These are phyloP conservation scores for Dionaea muscipula DNA, from an alignment of 179 eudicot genomes.

Conservation along the genomic window DNA sequence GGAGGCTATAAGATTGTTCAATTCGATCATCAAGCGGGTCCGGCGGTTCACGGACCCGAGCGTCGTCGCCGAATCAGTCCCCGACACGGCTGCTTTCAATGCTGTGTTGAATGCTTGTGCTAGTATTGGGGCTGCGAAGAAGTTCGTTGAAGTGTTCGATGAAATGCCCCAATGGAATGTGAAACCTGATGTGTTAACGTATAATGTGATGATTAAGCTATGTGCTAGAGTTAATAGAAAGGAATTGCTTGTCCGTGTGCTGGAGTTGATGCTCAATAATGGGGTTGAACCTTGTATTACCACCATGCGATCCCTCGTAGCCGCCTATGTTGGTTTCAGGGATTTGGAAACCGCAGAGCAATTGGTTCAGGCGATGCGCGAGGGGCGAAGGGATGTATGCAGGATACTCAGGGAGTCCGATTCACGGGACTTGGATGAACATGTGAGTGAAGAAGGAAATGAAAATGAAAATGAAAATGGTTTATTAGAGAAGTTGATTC, in stretches of 20 bases:
- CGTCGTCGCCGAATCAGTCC: conserved; percentile 34
- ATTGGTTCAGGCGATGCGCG: conserved; percentile 83
- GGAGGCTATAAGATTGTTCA: conserved; percentile 46
- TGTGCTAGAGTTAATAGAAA: conserved; percentile 63
- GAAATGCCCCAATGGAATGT: conserved; percentile 59
- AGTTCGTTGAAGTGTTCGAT: conserved; percentile 54
- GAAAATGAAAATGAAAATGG: conserved; percentile 14
- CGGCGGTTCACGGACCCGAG: conserved; percentile 26
- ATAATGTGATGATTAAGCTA: conserved; percentile 78
- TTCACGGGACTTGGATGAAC: conserved; percentile 6
- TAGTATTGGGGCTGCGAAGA: conserved; percentile 46
- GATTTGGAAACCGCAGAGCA: conserved; percentile 64
- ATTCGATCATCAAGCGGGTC: conserved; percentile 33
- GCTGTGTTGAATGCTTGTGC: conserved; percentile 90
- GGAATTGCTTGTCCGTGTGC: conserved; percentile 63
- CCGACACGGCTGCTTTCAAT: conserved; percentile 81
- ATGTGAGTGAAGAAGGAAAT: conserved; percentile 9
- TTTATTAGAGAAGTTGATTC: conserved; percentile 52
- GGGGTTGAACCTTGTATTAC: conserved; percentile 60
- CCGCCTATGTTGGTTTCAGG: conserved; percentile 88
- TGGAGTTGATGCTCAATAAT: conserved; percentile 51
- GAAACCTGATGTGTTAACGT: conserved; percentile 77
- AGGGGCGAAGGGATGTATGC: conserved; percentile 65
- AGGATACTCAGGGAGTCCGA: conserved; percentile 42
- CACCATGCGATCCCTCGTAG: conserved; percentile 78